These are phyloP conservation scores for Kingdonia uniflora DNA, from an alignment of 164 flowering plant genomes.

Conservation along the genomic window DNA sequence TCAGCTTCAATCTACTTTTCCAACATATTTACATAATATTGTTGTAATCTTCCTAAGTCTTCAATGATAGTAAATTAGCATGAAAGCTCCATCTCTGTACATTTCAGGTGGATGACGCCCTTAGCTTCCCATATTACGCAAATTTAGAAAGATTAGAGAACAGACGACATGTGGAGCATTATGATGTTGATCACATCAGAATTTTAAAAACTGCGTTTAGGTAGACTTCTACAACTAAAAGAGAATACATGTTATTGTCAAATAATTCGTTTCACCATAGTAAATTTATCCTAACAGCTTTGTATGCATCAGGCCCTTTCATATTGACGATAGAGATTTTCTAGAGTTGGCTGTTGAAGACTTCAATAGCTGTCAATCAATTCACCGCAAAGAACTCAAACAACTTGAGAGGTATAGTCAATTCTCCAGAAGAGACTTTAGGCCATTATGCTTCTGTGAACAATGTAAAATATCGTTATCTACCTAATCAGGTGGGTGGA, in stretches of 20 bases:
- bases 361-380: conserved; percentile 42
- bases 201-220: conserved; percentile 21
- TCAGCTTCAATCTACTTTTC: too few relatives aligned
- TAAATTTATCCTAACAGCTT: too few relatives aligned
- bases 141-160: conserved; percentile 24
- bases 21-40: background rate
- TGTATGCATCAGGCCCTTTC: conserved; percentile 25
- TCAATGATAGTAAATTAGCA: background rate
- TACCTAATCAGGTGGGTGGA: conserved; percentile 56
- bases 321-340: conserved; percentile 28
- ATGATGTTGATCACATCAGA: conserved; percentile 5
- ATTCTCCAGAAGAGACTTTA: background rate
- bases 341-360: conserved; percentile 42
- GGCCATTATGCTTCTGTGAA: background rate
- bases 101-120: conserved; percentile 44
- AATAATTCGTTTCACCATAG: too few relatives aligned
- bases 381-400: conserved; percentile 37
- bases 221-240: conserved; percentile 6
- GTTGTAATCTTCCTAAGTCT: background rate
- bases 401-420: conserved; percentile 39
- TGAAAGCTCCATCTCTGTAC: background rate
- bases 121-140: conserved; percentile 17
- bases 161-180: conserved; percentile 47
- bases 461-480: background rate
- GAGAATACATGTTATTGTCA: too few relatives aligned